Base-by-base conservation (phyloP, 331 rosid genomes). In the Rosa hybrid region DNA sequence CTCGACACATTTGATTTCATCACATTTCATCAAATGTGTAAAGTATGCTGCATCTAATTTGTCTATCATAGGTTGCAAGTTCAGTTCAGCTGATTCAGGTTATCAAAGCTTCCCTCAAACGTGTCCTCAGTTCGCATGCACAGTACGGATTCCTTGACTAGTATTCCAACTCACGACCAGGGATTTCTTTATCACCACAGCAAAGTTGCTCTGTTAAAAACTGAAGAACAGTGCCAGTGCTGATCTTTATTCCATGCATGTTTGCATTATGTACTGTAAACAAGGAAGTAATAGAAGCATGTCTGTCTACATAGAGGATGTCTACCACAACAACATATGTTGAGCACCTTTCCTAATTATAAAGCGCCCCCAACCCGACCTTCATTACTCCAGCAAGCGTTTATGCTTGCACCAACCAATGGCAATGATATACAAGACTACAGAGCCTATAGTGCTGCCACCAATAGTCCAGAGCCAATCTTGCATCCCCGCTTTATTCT, bases 351-450 rank as follows among this genome's bases (percentile, higher is more conserved):
- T 16, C 72, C 49, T 68, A 21, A 34, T 27, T 12, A 18, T 38
- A 46, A 44, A 20, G 1, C 78, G 34, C 5, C 65, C 65, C 65
- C 11, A 14, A 59, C 21, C 34, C 27, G 1, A 59, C 41, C 68
- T 20, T 21, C n/a, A 16, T 77, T 83, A 89, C 83, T 89, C 93
- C 13, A 89, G 88, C 83, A 83, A 86, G 80, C 94, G 91, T 77
- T 90, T 95, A 86, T 90, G 87, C 91, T 90, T 95, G 72, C 96
- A 93, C 97, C 99, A 95, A 68, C 93, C 93, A 71, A 93, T 89
- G 68, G 98, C 97, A 81, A 87, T 83, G 62, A 89, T 89, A 71
- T 95, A 95, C 78, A 95, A 74, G 86, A 95, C 79, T 72, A 93
- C 73, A 72, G 84, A 82, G 39, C 94, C 99, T 0, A 87, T 86